Conservation (phyloP, 2,329 filamentous ascomycete genomes). For the Aspergillus ochraceoroseus region DNA sequence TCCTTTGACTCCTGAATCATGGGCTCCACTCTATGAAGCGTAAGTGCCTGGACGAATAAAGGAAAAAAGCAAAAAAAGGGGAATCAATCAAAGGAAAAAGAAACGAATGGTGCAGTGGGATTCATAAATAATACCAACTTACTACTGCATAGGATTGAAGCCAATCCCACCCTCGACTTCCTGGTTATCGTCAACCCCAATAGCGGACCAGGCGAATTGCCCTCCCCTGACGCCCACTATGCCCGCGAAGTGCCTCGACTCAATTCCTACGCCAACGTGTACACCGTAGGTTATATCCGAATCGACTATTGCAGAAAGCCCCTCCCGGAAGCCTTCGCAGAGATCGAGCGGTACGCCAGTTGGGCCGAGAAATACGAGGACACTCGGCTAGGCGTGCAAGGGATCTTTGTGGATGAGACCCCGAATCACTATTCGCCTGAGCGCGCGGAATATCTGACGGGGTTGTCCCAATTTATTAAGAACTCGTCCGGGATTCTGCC, state of each 20-base stretch:
- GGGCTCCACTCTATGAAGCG: conserved; percentile 20
- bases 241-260: conserved; percentile 15
- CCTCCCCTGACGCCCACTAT: conserved; percentile 16
- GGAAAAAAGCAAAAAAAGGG: background rate
- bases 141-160: conserved; percentile 15
- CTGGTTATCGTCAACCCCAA: conserved; percentile 21
- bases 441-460: conserved; percentile 10
- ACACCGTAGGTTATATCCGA: conserved; percentile 24
- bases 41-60: conserved; percentile 1
- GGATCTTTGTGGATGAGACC: conserved; percentile 21
- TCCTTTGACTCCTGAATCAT: conserved; percentile 14
- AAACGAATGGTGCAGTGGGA: too few species aligned
- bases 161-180: conserved; percentile 14
- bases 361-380: conserved; percentile 12
- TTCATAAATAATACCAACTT: too few species aligned
- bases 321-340: conserved; percentile 11
- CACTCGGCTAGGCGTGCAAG: conserved; percentile 13
- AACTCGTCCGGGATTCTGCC: conserved; percentile 4
- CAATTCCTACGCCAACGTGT: conserved; percentile 19
- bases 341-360: conserved; percentile 19
- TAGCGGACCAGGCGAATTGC: conserved; percentile 15
- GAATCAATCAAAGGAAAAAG: background rate
- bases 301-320: conserved; percentile 25
- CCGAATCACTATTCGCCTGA: conserved; percentile 13
- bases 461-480: conserved; percentile 10